These are phyloP conservation scores for Phytophthora niederhauseri DNA, from an alignment of 352 stramenopile genomes.

Conservation along the genomic window DNA sequence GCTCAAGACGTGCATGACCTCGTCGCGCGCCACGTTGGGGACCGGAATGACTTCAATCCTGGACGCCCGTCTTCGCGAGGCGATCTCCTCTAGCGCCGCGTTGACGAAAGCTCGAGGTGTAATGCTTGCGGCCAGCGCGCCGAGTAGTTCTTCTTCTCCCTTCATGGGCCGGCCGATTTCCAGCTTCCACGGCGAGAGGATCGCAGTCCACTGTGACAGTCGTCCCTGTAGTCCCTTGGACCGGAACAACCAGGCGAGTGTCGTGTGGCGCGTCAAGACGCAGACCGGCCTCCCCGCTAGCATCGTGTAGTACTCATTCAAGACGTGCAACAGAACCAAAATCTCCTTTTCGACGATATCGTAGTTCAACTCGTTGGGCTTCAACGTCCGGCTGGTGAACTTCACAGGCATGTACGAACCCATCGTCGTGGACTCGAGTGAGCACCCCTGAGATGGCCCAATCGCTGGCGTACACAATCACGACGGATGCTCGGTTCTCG, in stretches of 20 bases:
- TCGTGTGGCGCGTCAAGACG: slow-evolving; percentile 12
- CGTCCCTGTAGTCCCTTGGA: not conserved
- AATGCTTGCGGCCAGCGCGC: slow-evolving; percentile 5
- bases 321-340: no score
- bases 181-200: not conserved
- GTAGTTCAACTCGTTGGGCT: no score
- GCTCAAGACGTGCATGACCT: slow-evolving; percentile 3
- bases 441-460: slow-evolving; percentile 18
- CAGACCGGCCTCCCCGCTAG: not conserved
- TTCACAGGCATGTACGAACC: not conserved
- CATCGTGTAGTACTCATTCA: slow-evolving; percentile 1
- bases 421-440: slow-evolving; percentile 21
- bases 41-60: not conserved
- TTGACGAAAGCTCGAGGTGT: slow-evolving; percentile 1
- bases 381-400: no score
- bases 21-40: not conserved
- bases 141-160: slow-evolving; percentile 6
- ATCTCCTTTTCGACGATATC: no score
- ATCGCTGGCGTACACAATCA: not conserved
- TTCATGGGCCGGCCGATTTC: slow-evolving; percentile 4
- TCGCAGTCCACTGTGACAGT: no score
- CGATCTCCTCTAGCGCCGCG: not conserved
- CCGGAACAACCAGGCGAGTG: not conserved
- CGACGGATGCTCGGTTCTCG: not conserved
- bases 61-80: not conserved